These are phyloP conservation scores for Acidomyces sp. DNA, from an alignment of 495 filamentous ascomycete genomes.

Conservation along the genomic window DNA sequence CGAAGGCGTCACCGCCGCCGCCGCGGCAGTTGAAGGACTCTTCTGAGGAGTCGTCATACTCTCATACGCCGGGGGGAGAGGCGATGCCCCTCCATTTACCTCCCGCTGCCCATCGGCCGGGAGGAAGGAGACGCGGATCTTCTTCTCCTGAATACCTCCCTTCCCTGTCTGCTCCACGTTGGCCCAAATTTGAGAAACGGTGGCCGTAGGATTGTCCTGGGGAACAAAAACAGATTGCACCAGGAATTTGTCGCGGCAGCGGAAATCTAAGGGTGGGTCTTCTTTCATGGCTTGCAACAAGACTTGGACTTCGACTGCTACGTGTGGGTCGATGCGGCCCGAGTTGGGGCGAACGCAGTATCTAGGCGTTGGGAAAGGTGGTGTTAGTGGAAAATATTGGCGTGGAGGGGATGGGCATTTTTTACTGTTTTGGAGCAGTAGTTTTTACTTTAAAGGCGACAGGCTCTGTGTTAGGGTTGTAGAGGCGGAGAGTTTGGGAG, in stretches of 20 bases:
- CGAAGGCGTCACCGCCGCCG: slow-evolving; percentile 27
- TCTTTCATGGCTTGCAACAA: slow-evolving; percentile 96
- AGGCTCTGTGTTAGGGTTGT: slow-evolving; percentile 62
- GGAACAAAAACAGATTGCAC: slow-evolving; percentile 86
- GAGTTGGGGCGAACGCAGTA: slow-evolving; percentile 98
- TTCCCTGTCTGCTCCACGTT: slow-evolving; percentile 65
- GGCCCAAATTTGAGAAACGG: slow-evolving; percentile 40
- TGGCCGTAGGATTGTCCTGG: slow-evolving; percentile 52
- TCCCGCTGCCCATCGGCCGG: slow-evolving; percentile 46
- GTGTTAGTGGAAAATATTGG: too few species aligned
- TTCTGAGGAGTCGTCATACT: too few species aligned
- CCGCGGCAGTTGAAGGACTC: slow-evolving; percentile 25
- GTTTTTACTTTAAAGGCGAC: slow-evolving; percentile 99
- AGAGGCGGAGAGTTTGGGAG: slow-evolving; percentile 65
- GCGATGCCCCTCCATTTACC: slow-evolving; percentile 31
- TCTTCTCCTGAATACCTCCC: slow-evolving; percentile 70
- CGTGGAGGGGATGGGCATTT: slow-evolving; percentile 4
- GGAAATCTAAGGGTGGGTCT: slow-evolving; percentile 70
- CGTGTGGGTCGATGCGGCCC: slow-evolving; percentile 78
- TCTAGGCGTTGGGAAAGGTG: too few species aligned
- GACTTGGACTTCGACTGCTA: slow-evolving; percentile 84
- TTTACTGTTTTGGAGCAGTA: slow-evolving; percentile 96
- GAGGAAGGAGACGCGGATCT: slow-evolving; percentile 86
- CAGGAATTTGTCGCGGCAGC: slow-evolving; percentile 95
- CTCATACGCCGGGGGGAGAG: too few species aligned